Conservation (phyloP, 352 stramenopile genomes). For the Pythium dissotocum region DNA sequence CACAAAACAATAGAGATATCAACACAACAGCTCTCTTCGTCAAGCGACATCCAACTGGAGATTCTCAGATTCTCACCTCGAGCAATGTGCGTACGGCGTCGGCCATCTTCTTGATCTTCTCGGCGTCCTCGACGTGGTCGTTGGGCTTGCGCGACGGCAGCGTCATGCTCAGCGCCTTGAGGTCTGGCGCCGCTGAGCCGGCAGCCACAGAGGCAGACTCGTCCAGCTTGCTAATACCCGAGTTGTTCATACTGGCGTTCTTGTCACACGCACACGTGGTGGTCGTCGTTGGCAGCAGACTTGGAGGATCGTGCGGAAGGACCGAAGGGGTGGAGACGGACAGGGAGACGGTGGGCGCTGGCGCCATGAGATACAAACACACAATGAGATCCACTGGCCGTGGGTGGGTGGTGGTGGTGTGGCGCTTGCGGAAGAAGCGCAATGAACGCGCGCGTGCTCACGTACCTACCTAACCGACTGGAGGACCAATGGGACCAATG, state of each 20-base stretch:
- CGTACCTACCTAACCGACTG: not conserved
- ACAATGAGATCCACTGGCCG: not conserved
- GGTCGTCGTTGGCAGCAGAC: not conserved
- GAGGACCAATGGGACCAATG: not conserved
- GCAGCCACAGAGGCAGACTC: not conserved
- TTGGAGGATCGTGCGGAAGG: conserved; percentile 11
- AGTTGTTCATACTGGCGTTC: conserved; percentile 39
- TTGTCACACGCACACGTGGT: not conserved
- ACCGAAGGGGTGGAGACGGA: conserved; percentile 7
- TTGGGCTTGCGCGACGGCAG: conserved; percentile 51
- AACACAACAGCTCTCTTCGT: not conserved
- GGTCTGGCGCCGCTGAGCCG: conserved; percentile 10
- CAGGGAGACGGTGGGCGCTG: conserved; percentile 25
- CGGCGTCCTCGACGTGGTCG: conserved; percentile 73
- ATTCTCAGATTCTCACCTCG: conserved; percentile 55
- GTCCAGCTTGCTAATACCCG: conserved; percentile 11
- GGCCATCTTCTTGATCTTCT: conserved; percentile 93
- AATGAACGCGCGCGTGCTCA: conserved; percentile 5
- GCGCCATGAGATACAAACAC: conserved; percentile 20
- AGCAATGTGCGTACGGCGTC: conserved; percentile 91
- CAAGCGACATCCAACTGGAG: not conserved
- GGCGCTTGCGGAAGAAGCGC: conserved; percentile 24
- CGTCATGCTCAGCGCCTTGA: conserved; percentile 67
- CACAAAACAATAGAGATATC: not conserved
- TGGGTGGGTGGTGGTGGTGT: not conserved